Evolutionary conservation across 177 flowering plant genomes (phyloP).

Genomic region (Vitis hybrid): DNA sequence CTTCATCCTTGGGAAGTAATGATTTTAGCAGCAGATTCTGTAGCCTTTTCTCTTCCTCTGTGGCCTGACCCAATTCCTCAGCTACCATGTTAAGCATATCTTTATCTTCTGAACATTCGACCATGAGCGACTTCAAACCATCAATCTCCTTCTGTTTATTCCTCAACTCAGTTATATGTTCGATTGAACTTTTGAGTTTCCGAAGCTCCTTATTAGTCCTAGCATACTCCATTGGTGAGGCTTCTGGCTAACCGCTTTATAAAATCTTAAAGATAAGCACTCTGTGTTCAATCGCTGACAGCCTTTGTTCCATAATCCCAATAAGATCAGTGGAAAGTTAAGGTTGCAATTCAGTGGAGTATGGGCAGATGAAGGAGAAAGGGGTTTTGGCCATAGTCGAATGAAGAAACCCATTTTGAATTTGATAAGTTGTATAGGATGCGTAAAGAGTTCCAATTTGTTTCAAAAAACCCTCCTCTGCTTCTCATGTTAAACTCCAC

Average conservation of each 20-base stretch:
- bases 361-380: conserved; percentile 5
- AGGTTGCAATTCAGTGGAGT: conserved; percentile 34
- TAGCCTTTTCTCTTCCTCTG: conserved; percentile 65
- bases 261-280: conserved; percentile 49
- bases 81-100: too few species aligned
- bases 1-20: conserved; percentile 93
- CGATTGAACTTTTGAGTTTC: too few species aligned
- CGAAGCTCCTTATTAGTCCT: too few species aligned
- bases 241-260: too few species aligned
- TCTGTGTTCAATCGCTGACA: conserved; percentile 66
- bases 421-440: not conserved
- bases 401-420: conserved; percentile 1
- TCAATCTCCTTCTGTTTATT: too few species aligned
- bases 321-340: conserved; percentile 56
- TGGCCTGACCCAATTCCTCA: conserved; percentile 38
- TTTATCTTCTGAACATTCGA: too few species aligned
- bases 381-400: not conserved
- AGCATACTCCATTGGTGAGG: too few species aligned
- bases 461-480: conserved; percentile 4
- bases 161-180: too few species aligned
- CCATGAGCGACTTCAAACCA: too few species aligned
- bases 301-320: conserved; percentile 73
- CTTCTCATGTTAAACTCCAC: not conserved
- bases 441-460: not conserved
- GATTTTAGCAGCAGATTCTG: conserved; percentile 64